A percentile compares a stretch with the other conserved stretches of the same genome.
phyloP scores from a whole-genome alignment of 768 basidiomycete genomes.

The Pulveroboletus frians region DNA sequence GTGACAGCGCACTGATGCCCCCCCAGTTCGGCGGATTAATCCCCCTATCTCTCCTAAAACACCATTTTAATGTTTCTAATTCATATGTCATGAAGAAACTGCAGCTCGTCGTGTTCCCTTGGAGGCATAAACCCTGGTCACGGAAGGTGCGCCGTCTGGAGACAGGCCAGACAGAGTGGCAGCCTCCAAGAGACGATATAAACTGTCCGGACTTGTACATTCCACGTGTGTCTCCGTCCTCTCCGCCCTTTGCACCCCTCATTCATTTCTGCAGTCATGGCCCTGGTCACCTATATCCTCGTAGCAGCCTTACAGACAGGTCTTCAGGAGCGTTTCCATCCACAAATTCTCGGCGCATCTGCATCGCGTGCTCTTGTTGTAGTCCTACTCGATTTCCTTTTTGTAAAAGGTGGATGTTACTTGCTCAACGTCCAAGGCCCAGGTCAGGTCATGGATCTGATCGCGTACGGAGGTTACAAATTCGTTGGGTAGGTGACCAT shows the following conservation, averaged over 20 bases:
- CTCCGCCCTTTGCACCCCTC: constrained; percentile 1
- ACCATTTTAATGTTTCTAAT: constrained; percentile 95
- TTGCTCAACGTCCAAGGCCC: constrained; percentile 79
- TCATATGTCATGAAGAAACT: constrained; percentile 91
- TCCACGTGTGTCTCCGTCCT: constrained; percentile 51
- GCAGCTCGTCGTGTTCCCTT: constrained; percentile 86
- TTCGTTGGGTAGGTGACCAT: constrained; percentile 74
- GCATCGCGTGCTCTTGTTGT: constrained; percentile 82
- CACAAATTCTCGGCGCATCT: constrained; percentile 81
- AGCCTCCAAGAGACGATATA: constrained; percentile 87
- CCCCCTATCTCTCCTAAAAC: constrained; percentile 72
- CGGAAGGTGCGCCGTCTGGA: constrained; percentile 64
- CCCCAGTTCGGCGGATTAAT: constrained; percentile 73
- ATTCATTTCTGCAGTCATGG: constrained; percentile 64
- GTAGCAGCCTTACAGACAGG: constrained; percentile 83
- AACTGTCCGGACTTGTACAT: constrained; percentile 97
- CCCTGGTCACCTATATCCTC: constrained; percentile 91
- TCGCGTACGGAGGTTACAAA: constrained; percentile 96
- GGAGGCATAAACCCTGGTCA: constrained; percentile 87
- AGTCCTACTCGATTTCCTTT: constrained; percentile 80
- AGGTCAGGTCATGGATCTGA: constrained; percentile 69
- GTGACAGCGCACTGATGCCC: constrained; percentile 3
- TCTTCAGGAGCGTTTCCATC: constrained; percentile 76
- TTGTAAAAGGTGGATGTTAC: constrained; percentile 91
- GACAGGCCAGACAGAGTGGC: constrained; percentile 65